Percentiles rank a stretch among this genome's conserved stretches.
Evolutionary conservation across 352 stramenopile genomes (phyloP).

Genomic region (Pilasporangium apinafurcum): DNA sequence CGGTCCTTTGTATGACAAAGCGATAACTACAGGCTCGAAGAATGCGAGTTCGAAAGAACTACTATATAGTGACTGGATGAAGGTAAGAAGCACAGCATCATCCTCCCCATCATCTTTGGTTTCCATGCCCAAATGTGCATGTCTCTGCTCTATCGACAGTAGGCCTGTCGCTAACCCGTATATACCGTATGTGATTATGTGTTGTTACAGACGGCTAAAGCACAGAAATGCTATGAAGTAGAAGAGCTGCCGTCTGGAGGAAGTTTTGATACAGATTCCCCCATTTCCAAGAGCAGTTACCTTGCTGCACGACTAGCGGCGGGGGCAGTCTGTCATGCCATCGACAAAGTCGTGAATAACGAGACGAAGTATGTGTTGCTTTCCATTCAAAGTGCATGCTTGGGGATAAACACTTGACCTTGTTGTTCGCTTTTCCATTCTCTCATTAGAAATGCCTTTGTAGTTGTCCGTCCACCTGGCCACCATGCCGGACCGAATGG

Average conservation of each 20-base stretch:
- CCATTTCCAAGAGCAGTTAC: conserved; percentile 59
- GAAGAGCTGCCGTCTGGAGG: conserved; percentile 35
- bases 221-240: conserved; percentile 36
- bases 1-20: conserved; percentile 24
- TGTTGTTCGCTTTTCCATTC: too few species aligned
- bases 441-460: conserved; percentile 43
- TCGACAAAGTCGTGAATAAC: conserved; percentile 55
- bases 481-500: conserved; percentile 59
- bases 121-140: too few species aligned
- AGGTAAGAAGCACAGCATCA: too few species aligned
- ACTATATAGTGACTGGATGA: conserved; percentile 34
- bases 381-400: too few species aligned
- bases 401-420: too few species aligned
- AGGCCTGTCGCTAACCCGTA: too few species aligned
- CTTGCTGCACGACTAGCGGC: conserved; percentile 41
- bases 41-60: conserved; percentile 16
- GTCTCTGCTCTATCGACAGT: background rate
- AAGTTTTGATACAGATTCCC: conserved; percentile 58
- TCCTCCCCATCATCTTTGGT: too few species aligned
- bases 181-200: background rate
- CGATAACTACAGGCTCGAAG: too few species aligned
- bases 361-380: conserved; percentile 34
- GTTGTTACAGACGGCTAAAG: conserved; percentile 25
- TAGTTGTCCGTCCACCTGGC: conserved; percentile 46
- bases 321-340: conserved; percentile 50